Evolutionary conservation across 768 basidiomycete genomes (phyloP).

Genomic region (Amanita phalloides): DNA sequence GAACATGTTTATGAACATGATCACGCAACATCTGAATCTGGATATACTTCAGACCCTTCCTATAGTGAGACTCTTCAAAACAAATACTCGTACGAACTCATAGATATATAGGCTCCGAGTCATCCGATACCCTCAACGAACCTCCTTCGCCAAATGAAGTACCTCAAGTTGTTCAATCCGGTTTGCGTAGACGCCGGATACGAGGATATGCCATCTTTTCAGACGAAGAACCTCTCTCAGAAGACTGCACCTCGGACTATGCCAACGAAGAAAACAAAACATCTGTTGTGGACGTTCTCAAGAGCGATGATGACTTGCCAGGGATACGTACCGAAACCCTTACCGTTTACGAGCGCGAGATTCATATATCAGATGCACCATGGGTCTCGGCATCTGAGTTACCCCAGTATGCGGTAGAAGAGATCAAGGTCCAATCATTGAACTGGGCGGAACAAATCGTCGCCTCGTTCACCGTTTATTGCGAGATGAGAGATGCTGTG

Average conservation of each 20-base stretch:
- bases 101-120: neutral
- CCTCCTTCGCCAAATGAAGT: slow-evolving; percentile 9
- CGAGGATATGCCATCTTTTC: slow-evolving; percentile 32
- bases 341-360: neutral
- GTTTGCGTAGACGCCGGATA: slow-evolving; percentile 17
- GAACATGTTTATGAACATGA: neutral
- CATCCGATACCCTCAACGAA: slow-evolving; percentile 1
- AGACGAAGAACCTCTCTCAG: slow-evolving; percentile 25
- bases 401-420: slow-evolving; percentile 11
- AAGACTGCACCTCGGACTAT: slow-evolving; percentile 12
- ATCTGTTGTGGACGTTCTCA: neutral
- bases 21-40: neutral
- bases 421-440: slow-evolving; percentile 10
- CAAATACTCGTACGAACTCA: neutral
- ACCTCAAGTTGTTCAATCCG: slow-evolving; percentile 7
- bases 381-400: slow-evolving; percentile 28
- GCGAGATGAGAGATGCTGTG: slow-evolving; percentile 37
- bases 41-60: neutral
- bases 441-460: slow-evolving; percentile 26
- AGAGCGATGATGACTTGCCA: neutral
- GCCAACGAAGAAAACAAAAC: neutral
- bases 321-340: neutral
- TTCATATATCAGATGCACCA: neutral
- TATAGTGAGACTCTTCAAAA: neutral
- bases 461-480: slow-evolving; percentile 44